Evolutionary conservation across 805 yeast genomes (phyloP), one percentile per base, ranked within the genome.

Genomic region (Ogataea naganishii): DNA sequence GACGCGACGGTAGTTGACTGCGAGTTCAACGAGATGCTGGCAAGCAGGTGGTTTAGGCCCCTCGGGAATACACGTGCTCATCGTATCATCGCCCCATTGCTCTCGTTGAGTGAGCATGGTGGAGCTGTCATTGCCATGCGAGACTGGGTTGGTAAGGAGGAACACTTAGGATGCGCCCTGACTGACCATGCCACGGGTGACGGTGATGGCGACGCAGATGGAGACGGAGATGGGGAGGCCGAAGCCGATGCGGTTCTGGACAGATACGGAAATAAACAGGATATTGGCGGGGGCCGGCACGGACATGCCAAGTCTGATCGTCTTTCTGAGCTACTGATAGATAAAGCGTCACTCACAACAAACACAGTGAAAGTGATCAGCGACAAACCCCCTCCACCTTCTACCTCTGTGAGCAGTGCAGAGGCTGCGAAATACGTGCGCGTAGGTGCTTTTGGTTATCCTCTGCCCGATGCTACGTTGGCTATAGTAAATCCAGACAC

Each of bases 401-500:
- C 73, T 20, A 72, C 65, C 13, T 37, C 57, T 40, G 40, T 58
- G 42, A 46, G 56, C 39, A 37, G 44, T 38, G 50, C 60, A 35
- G 58, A 59, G 30, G 50, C 66, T 4, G 56, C 69, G 10, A 70
- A 68, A 28, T 69, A 63, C 30, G 57, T 85, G 24, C 62, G 94
- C 29, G 79, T 92, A 0, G 94, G 94, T 12, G 80, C 96, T 0
- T 92, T 89, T 64, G 98, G 98, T 0, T 85, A 68, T 46, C 97
- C 98, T 1, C 53, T 92, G 2, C 96, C 96, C 0, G 96, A 89
- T 58, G 89, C 96, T 0, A 83, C 94, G 0, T 52, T 89, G 19
- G 96, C 96, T 0, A 73, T 92, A 18, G 97, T 92, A 0, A 86
- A 94, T 49, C 97, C 97, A 0, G 97, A 92, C 36, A 84, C 89